These are phyloP conservation scores for California macrophylla DNA, from an alignment of 441 rosid genomes.

Conservation along the genomic window DNA sequence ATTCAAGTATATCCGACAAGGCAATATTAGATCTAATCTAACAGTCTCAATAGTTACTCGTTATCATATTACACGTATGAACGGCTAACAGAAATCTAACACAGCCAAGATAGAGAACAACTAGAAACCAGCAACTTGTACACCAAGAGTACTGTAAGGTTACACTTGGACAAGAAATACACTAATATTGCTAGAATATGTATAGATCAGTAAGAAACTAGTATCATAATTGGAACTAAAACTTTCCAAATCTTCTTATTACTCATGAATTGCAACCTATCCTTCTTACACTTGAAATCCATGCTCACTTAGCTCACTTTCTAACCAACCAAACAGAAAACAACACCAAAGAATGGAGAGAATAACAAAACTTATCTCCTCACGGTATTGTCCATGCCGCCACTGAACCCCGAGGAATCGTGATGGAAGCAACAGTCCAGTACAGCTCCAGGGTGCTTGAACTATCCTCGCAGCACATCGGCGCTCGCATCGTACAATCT, in stretches of 20 bases:
- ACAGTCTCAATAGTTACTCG: too few species aligned
- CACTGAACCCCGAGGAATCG: conserved; percentile 92
- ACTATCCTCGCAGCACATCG: conserved; percentile 67
- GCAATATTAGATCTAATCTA: too few species aligned
- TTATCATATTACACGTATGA: too few species aligned
- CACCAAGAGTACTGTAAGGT: neutral
- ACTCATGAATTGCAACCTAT: neutral
- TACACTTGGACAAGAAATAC: neutral
- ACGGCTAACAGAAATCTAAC: neutral
- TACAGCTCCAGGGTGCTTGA: conserved; percentile 84
- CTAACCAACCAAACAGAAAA: conserved; percentile 1
- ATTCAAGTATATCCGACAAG: too few species aligned
- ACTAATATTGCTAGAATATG: neutral
- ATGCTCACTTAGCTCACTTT: neutral
- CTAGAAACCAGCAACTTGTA: neutral
- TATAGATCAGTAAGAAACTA: neutral
- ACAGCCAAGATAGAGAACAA: neutral
- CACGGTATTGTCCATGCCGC: conserved; percentile 59
- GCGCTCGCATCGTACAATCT: conserved; percentile 79
- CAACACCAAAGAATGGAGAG: neutral
- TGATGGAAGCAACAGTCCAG: conserved; percentile 98
- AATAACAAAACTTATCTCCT: conserved; percentile 40
- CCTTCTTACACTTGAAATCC: neutral
- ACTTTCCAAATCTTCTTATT: neutral
- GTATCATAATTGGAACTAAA: neutral